A percentile compares a stretch with the other conserved stretches of the same genome.
Conservation (phyloP, 441 rosid genomes). For the Arabidopsis hybrid region DNA sequence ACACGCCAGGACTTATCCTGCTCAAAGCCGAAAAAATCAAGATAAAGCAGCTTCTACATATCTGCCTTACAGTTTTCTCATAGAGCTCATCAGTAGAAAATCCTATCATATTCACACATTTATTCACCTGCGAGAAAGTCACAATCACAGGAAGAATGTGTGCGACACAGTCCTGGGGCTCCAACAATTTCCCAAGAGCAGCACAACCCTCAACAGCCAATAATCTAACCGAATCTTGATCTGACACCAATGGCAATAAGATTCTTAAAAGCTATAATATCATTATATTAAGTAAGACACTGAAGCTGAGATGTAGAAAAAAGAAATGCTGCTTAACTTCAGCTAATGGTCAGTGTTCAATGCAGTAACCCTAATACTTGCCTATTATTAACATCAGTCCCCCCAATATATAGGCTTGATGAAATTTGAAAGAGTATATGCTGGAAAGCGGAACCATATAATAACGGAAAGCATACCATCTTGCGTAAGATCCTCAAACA, state of each 20-base stretch:
- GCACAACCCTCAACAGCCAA: constrained; percentile 98
- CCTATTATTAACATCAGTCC: constrained; percentile 9
- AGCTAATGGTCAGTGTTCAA: background rate
- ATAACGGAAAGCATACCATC: constrained; percentile 66
- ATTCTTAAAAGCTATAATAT: background rate
- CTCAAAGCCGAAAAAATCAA: constrained; percentile 12
- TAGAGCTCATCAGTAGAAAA: constrained; percentile 3
- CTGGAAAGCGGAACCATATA: background rate
- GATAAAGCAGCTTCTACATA: constrained; percentile 17
- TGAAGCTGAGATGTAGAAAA: background rate
- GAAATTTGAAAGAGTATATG: background rate
- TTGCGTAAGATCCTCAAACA: constrained; percentile 86
- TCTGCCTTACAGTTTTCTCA: constrained; percentile 10
- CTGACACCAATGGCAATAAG: constrained; percentile 52
- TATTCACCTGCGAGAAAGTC: constrained; percentile 85
- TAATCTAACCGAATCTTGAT: constrained; percentile 96
- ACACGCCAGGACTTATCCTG: constrained; percentile 99
- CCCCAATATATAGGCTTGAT: background rate
- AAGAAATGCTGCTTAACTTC: background rate
- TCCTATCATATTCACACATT: constrained; percentile 6
- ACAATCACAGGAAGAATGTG: constrained; percentile 90
- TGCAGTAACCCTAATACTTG: background rate
- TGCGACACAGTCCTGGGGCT: constrained; percentile 83
- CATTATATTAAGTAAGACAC: constrained; percentile 1
- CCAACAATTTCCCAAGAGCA: constrained; percentile 92